Percentiles rank a stretch among this genome's conserved stretches.
Conservation (phyloP, 108 stramenopile species). For the Cyclotella distinguenda region DNA sequence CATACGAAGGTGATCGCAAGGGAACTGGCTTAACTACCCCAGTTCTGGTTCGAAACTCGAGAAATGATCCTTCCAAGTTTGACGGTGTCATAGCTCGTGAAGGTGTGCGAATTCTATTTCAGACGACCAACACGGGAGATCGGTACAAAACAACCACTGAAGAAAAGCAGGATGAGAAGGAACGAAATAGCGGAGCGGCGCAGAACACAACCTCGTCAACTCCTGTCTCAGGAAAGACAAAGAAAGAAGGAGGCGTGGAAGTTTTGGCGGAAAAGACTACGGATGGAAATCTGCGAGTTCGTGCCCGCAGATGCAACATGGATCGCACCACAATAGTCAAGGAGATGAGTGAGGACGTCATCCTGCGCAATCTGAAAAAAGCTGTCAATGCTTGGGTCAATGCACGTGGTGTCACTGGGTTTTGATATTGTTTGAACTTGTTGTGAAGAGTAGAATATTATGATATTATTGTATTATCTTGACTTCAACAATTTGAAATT, state of each 20-base stretch:
- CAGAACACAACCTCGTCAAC: background rate
- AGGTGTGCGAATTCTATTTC: slow-evolving; percentile 65
- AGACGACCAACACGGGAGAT: slow-evolving; percentile 71
- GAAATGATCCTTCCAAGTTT: slow-evolving; percentile 34
- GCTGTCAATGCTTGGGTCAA: slow-evolving; percentile 59
- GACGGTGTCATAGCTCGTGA: slow-evolving; percentile 47
- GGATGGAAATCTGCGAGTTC: slow-evolving; percentile 56
- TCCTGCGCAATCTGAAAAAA: slow-evolving; percentile 64
- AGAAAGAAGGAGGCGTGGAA: slow-evolving; percentile 76
- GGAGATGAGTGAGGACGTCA: slow-evolving; percentile 74
- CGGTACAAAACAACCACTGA: slow-evolving; percentile 66
- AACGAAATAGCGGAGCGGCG: slow-evolving; percentile 9
- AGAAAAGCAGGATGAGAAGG: slow-evolving; percentile 54
- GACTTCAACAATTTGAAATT: no score
- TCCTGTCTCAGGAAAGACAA: slow-evolving; percentile 2
- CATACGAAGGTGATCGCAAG: slow-evolving; percentile 40
- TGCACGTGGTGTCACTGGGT: slow-evolving; percentile 16
- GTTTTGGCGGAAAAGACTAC: slow-evolving; percentile 66
- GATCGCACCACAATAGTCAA: slow-evolving; percentile 68
- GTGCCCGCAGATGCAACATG: slow-evolving; percentile 80
- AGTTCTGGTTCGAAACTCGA: slow-evolving; percentile 37
- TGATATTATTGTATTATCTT: no score
- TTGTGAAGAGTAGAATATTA: no score
- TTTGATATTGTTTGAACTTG: background rate
- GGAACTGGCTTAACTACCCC: slow-evolving; percentile 80